These are phyloP conservation scores for Cucurbita ficifolia DNA, from an alignment of 306 rosid genomes.

Conservation along the genomic window DNA sequence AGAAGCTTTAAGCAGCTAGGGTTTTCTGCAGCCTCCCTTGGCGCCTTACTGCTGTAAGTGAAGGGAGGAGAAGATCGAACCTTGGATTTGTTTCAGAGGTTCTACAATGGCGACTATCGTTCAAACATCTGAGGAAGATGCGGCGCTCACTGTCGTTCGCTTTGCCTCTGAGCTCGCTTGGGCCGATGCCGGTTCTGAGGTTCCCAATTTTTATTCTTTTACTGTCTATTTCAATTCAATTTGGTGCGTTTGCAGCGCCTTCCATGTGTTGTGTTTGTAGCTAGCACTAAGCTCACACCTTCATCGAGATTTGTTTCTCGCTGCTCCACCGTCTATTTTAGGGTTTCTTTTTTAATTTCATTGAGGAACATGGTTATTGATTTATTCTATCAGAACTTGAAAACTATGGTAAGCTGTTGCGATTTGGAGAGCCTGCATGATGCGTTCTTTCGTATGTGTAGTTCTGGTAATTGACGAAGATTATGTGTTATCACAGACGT, in stretches of 20 bases:
- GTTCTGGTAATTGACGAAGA: neutral
- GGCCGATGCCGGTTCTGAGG: constrained; percentile 95
- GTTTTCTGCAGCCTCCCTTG: constrained; percentile 14
- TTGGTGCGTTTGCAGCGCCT: neutral
- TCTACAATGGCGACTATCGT: constrained; percentile 72
- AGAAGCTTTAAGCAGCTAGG: constrained; percentile 13
- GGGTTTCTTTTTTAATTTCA: neutral
- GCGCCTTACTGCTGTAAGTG: neutral
- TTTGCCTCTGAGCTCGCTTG: constrained; percentile 77
- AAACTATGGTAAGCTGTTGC: neutral
- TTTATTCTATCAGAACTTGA: neutral
- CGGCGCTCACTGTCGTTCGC: constrained; percentile 66
- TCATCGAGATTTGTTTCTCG: neutral
- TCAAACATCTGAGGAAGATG: constrained; percentile 81
- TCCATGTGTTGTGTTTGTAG: neutral
- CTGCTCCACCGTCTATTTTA: neutral
- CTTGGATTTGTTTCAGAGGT: constrained; percentile 12
- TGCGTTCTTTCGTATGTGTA: neutral
- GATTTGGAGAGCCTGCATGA: neutral
- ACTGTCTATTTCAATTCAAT: neutral
- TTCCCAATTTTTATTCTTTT: constrained; percentile 1
- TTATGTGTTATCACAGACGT: neutral
- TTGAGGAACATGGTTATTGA: neutral
- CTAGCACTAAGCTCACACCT: neutral
- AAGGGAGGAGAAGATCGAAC: neutral